phyloP scores from a whole-genome alignment of 805 yeast genomes.

The Komagataella phaffii region DNA sequence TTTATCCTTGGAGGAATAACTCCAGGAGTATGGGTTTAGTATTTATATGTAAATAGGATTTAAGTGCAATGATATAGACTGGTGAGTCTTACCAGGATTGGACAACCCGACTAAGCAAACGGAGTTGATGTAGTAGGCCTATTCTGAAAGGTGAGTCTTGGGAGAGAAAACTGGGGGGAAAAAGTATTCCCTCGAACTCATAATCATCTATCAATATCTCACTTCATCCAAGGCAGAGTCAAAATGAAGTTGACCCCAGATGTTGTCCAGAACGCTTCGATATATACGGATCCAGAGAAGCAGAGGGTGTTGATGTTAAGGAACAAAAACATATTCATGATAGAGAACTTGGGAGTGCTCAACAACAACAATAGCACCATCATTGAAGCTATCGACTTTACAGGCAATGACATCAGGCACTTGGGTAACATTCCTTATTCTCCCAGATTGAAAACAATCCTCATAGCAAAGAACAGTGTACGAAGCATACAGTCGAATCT shows the following conservation, averaged over 20 bases:
- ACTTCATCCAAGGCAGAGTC: background rate
- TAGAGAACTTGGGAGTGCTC: slow-evolving; percentile 29
- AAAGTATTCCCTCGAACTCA: background rate
- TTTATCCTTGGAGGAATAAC: slow-evolving; percentile 33
- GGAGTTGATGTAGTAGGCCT: background rate
- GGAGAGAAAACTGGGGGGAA: background rate
- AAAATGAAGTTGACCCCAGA: slow-evolving; percentile 46
- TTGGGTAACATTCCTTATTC: slow-evolving; percentile 36
- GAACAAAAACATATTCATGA: slow-evolving; percentile 22
- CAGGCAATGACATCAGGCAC: slow-evolving; percentile 56
- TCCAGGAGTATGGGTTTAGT: background rate
- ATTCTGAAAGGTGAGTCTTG: background rate
- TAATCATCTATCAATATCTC: background rate
- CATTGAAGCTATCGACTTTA: slow-evolving; percentile 52
- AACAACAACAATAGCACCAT: slow-evolving; percentile 16
- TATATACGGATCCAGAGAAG: slow-evolving; percentile 31
- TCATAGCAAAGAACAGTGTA: slow-evolving; percentile 54
- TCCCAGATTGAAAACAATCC: slow-evolving; percentile 31
- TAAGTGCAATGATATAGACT: background rate
- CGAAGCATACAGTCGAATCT: slow-evolving; percentile 22
- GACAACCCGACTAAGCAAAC: background rate
- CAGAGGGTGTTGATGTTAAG: slow-evolving; percentile 28
- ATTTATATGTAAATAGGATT: background rate
- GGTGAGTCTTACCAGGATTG: background rate
- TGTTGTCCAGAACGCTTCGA: slow-evolving; percentile 32